Conservation (phyloP, 1,284 basidiomycete species). For the Cryptococcus jaspeensis region DNA sequence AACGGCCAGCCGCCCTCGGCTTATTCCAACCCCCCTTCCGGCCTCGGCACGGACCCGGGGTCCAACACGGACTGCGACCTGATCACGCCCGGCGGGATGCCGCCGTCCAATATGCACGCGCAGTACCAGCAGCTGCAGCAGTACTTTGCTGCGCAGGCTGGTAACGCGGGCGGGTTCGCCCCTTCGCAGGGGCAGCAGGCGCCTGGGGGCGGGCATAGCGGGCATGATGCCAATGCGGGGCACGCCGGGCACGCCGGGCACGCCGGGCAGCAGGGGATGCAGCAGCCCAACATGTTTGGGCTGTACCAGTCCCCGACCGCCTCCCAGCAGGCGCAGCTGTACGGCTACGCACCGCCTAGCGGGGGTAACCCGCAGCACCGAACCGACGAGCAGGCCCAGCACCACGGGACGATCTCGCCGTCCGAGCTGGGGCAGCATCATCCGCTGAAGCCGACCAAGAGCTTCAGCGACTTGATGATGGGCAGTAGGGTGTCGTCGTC, state of each 20-base stretch:
- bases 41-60: slow-evolving; percentile 13
- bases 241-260: no score
- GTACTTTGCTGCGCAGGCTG: background rate
- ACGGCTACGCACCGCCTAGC: background rate
- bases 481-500: slow-evolving; percentile 36
- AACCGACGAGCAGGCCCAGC: slow-evolving; percentile 5
- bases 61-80: slow-evolving; percentile 14
- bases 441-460: slow-evolving; percentile 33
- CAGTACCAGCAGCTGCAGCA: background rate
- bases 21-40: slow-evolving; percentile 19
- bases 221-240: no score
- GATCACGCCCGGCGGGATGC: slow-evolving; percentile 12
- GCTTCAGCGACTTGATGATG: slow-evolving; percentile 37
- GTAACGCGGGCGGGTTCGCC: background rate
- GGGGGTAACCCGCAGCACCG: background rate
- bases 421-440: slow-evolving; percentile 31
- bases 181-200: no score
- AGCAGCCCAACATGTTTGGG: slow-evolving; percentile 96
- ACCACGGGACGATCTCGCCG: slow-evolving; percentile 41
- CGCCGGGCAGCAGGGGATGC: slow-evolving; percentile 22
- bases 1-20: slow-evolving; percentile 21
- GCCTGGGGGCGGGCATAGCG: no score
- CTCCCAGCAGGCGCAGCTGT: background rate
- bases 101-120: background rate
- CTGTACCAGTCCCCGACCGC: background rate